A percentile compares a stretch with the other conserved stretches of the same genome.
phyloP scores from a whole-genome alignment of 2,329 filamentous ascomycete genomes.

The Lachnellula occidentalis region DNA sequence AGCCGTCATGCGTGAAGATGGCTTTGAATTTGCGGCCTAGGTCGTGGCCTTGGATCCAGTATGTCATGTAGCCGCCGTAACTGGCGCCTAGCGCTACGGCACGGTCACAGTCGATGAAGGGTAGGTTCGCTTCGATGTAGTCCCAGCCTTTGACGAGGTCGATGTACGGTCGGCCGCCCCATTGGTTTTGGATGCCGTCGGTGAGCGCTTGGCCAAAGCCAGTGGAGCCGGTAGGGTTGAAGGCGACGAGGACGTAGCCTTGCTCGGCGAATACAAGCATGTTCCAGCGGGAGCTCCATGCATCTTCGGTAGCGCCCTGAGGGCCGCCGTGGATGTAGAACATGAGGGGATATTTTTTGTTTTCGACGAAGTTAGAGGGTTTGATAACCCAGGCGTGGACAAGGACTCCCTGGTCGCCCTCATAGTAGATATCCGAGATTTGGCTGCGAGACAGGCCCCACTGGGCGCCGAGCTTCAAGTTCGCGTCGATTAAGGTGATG shows the following conservation, averaged over 20 bases:
- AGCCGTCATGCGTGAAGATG: slow-evolving; percentile 36
- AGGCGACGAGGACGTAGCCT: slow-evolving; percentile 72
- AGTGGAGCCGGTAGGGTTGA: slow-evolving; percentile 76
- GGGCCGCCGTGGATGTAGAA: slow-evolving; percentile 66
- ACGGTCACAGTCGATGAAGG: slow-evolving; percentile 60
- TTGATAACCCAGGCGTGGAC: slow-evolving; percentile 53
- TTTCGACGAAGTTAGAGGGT: slow-evolving; percentile 59
- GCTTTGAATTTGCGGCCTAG: slow-evolving; percentile 80
- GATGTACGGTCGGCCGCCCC: slow-evolving; percentile 63
- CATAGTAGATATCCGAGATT: slow-evolving; percentile 23
- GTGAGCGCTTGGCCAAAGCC: slow-evolving; percentile 72
- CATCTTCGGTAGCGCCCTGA: slow-evolving; percentile 68
- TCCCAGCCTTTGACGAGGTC: slow-evolving; percentile 75
- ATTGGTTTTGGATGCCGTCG: slow-evolving; percentile 38
- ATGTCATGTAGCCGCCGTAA: slow-evolving; percentile 71
- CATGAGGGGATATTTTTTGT: slow-evolving; percentile 20
- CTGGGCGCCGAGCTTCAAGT: slow-evolving; percentile 15
- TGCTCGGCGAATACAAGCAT: slow-evolving; percentile 79
- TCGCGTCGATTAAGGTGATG: slow-evolving; percentile 16
- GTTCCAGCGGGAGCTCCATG: slow-evolving; percentile 80
- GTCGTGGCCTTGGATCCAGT: slow-evolving; percentile 83
- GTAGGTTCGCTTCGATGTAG: slow-evolving; percentile 58
- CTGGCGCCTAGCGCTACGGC: slow-evolving; percentile 68
- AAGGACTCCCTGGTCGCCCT: slow-evolving; percentile 20
- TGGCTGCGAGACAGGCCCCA: slow-evolving; percentile 17